Evolutionary conservation across 2,329 filamentous ascomycete genomes (phyloP), one percentile per base, ranked within the genome.

Genomic region (Fusarium pseudoanthophilum): DNA sequence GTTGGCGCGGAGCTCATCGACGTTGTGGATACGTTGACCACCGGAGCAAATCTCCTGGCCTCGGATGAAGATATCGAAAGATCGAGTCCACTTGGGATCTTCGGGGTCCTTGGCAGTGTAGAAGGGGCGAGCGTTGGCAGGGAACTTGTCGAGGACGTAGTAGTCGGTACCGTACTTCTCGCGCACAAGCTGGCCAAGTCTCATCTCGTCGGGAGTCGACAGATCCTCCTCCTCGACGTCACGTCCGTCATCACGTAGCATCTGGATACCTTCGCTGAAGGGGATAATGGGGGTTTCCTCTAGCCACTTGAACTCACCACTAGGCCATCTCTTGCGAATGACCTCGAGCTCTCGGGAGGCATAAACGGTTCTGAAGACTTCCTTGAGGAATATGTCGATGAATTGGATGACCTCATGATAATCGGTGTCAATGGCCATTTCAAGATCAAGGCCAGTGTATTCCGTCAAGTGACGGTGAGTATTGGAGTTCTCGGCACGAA

Each of bases 121-220:
- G 83, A 98, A 97, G 1, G 95, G 95, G 48, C 95, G 90, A 5
- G 93, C 95, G 11, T 90, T 92, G 28, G 90, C 86, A 2, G 95
- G 95, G 85, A 98, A 98, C 79, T 97, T 97, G 87, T 98, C 95
- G 45, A 98, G 88, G 71, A 98, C 92, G 82, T 96, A 98, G 84
- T 97, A 97, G 78, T 98, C 95, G 2, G 95, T 97, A 62, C 90
- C 87, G 78, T 92, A 96, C 83, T 95, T 95, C 79, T 97, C 90
- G 83, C 93, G 95, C 78, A 98, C 90, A 21, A 98, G 85, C 78
- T 93, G 87, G 15, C 95, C 95, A 2, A 98, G 88, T 20, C 93
- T 91, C 30, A 97, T 95, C 83, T 98, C 95, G 67, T 96, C 94
- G 26, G 93, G 88, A 1, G 95, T 98, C 51, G 91, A 91, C 30